Evolutionary conservation across 2,329 filamentous ascomycete genomes (phyloP).

Genomic region (Fusarium buxicola): DNA sequence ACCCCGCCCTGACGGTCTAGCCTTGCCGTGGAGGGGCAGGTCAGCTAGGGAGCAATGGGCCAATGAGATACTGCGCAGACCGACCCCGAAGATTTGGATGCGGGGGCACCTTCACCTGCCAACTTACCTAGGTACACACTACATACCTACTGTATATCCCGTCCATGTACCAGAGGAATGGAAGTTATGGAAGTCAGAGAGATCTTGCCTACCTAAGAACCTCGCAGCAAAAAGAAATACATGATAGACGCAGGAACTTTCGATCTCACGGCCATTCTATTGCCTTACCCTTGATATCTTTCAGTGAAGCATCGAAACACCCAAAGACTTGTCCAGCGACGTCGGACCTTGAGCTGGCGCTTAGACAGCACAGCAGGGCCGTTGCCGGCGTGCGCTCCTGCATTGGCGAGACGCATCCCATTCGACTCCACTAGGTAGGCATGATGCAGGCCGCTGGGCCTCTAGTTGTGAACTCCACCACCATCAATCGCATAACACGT

Average conservation of each 20-base stretch:
- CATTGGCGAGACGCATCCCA: conserved; percentile 3
- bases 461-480: conserved; percentile 20
- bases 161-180: neutral
- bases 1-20: conserved; percentile 24
- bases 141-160: too few relatives aligned
- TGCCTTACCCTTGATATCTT: neutral
- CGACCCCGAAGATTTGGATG: conserved; percentile 42
- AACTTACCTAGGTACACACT: conserved; percentile 13
- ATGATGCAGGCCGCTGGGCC: neutral
- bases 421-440: neutral
- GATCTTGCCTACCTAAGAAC: too few relatives aligned
- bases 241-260: neutral
- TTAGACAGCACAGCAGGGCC: conserved; percentile 3
- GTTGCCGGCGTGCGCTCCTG: conserved; percentile 11
- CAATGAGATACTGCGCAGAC: conserved; percentile 25
- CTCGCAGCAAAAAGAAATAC: neutral
- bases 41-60: conserved; percentile 7
- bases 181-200: too few relatives aligned
- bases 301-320: neutral
- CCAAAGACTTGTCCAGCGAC: neutral
- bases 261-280: too few relatives aligned
- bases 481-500: conserved; percentile 44
- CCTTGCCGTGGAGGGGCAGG: conserved; percentile 18
- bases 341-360: neutral
- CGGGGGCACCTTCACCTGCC: conserved; percentile 40